Evolutionary conservation across 176 grass and related monocot species (phyloP).

Genomic region (Otatea glauca): DNA sequence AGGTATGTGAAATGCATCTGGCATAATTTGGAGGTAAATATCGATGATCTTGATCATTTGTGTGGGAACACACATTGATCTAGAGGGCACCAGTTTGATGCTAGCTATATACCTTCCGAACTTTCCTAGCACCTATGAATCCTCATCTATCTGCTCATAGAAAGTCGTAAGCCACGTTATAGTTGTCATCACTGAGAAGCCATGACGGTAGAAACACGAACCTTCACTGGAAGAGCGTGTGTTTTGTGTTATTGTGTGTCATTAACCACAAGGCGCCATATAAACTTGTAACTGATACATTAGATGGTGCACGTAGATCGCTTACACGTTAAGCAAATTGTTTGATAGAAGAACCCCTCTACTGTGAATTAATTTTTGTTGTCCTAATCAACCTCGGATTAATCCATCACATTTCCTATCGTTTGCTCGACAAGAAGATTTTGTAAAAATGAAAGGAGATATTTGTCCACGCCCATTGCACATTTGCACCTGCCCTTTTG

Average conservation of each 20-base stretch:
- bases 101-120: not conserved
- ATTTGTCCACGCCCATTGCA: not conserved
- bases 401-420: not conserved
- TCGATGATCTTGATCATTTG: not conserved
- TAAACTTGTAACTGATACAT: not conserved
- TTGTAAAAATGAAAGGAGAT: not conserved
- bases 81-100: not conserved
- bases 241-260: not conserved
- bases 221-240: not conserved
- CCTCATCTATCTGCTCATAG: not conserved
- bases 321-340: not conserved
- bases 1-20: not conserved
- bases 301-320: not conserved
- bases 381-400: not conserved
- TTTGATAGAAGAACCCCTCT: not conserved
- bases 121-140: not conserved
- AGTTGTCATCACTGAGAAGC: not conserved
- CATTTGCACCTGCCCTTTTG: not conserved
- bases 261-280: not conserved
- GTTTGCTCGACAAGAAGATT: not conserved
- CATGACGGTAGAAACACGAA: not conserved
- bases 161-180: not conserved
- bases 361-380: not conserved
- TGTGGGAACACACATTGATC: no score
- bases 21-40: not conserved